These are phyloP conservation scores for Hsuehochloa calcarea DNA, from an alignment of 176 grass and related monocot genomes.

Conservation along the genomic window DNA sequence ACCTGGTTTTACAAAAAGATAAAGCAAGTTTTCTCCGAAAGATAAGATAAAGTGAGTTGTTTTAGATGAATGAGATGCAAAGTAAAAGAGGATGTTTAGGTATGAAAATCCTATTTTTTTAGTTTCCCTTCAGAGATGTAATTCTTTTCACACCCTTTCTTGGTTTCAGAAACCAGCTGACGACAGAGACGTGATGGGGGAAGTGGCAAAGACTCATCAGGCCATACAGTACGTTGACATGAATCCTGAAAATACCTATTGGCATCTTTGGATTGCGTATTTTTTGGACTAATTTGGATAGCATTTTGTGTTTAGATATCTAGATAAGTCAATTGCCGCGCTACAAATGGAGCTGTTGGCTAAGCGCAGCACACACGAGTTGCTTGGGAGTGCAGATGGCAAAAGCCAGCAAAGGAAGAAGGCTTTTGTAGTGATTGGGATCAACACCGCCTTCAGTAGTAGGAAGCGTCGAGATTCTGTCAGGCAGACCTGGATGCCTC, in stretches of 20 bases:
- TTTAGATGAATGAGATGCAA: not conserved
- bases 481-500: constrained; percentile 90
- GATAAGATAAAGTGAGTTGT: not conserved
- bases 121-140: not conserved
- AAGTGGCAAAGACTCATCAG: constrained; percentile 70
- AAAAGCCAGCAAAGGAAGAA: constrained; percentile 51
- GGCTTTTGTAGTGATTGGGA: constrained; percentile 74
- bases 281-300: constrained; percentile 7
- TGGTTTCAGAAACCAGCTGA: constrained; percentile 70
- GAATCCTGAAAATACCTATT: constrained; percentile 5
- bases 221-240: constrained; percentile 70
- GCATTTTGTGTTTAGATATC: constrained; percentile 43
- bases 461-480: constrained; percentile 92
- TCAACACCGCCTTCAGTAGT: constrained; percentile 97
- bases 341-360: constrained; percentile 92
- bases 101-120: not conserved
- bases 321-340: constrained; percentile 82
- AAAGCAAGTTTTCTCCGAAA: not conserved
- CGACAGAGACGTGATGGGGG: constrained; percentile 63
- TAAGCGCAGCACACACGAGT: constrained; percentile 66
- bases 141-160: constrained; percentile 9
- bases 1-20: not conserved
- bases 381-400: constrained; percentile 36
- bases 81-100: not conserved
- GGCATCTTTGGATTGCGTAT: not conserved